Evolutionary conservation across 2,329 filamentous ascomycete genomes (phyloP).

Genomic region (Lasiodiplodia sp.): DNA sequence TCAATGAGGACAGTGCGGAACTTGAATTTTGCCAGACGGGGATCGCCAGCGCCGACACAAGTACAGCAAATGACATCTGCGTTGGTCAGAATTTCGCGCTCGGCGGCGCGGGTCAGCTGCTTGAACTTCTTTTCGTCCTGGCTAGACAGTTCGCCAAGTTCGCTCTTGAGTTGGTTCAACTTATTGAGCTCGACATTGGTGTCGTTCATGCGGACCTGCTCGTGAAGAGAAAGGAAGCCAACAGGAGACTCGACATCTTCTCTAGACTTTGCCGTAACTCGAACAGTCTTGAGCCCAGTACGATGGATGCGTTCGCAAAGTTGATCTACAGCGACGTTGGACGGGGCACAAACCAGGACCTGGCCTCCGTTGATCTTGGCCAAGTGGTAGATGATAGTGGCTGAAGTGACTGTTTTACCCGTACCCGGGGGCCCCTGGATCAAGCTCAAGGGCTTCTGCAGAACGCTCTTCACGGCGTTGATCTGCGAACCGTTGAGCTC

Average conservation of each 20-base stretch:
- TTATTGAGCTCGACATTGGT: constrained; percentile 93
- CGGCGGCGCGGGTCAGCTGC: constrained; percentile 89
- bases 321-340: constrained; percentile 98
- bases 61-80: constrained; percentile 99
- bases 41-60: constrained; percentile 95
- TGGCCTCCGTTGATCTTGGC: constrained; percentile 95
- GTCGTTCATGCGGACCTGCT: constrained; percentile 97
- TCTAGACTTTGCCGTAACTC: constrained; percentile 96
- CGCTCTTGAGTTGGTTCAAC: constrained; percentile 89
- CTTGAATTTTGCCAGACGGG: constrained; percentile 94
- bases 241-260: constrained; percentile 99
- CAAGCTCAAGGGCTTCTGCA: constrained; percentile 91
- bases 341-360: constrained; percentile 94
- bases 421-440: constrained; percentile 98
- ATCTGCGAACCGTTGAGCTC: constrained; percentile 97
- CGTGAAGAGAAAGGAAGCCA: constrained; percentile 91
- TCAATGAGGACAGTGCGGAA: constrained; percentile 98
- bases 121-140: constrained; percentile 99
- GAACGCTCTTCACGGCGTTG: constrained; percentile 91
- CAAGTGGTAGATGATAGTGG: constrained; percentile 97
- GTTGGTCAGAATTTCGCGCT: constrained; percentile 92
- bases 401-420: constrained; percentile 97
- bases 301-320: constrained; percentile 95
- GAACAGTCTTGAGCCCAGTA: constrained; percentile 94
- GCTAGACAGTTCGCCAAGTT: constrained; percentile 88